Base-by-base conservation (phyloP, 225 moss, liverwort and hornwort species). In the Straminergon stramineum region DNA sequence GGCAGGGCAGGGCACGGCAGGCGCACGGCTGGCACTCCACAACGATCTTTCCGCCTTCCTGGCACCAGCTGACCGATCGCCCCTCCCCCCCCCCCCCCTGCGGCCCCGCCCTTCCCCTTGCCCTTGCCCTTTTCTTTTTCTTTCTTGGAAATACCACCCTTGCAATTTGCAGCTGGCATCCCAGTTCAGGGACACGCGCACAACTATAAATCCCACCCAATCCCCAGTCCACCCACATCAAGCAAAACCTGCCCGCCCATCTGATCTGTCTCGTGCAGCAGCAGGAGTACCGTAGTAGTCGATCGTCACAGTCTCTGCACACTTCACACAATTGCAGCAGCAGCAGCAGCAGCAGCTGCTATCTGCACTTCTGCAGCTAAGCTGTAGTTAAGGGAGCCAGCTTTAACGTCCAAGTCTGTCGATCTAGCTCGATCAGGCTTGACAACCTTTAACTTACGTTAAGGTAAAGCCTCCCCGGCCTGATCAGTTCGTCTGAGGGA, bases 141-240 rank as follows among this genome's bases (percentile, higher is more conserved):
- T 11, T 92, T 92, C 92, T 92, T 92, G 92, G 88, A 88, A 70
- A 70, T 73, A 30, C 78, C 92, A 57, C 82, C 69, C 92, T 79
- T 9, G 58, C 52, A 82, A 64, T 86, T 88, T 83, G 92, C 90
- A 92, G 92, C 92, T 92, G 92, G 92, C 92, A 88, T 85, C 85
- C 86, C 56, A 13, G 60, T 68, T 37, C 62, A 85, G 39, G 30
- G 71, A 88, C 84, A 89, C 83, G 70, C 65, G 51, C 75, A 35
- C 37, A 5, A 61, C n/a, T 90, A 92, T 90, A 90, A 48, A 81
- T 26, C 27, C 69, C 35, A 58, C 7, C 55, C 43, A 16, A 17
- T 9, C 15, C 84, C 8, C 56, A n/a, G 17, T 9, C 84, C 26
- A 55, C n/a, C 28, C 35, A 48, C 84, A 51, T 53, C 66, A 67